Conservation (phyloP, 768 basidiomycete genomes). For the Ramaria sp. region DNA sequence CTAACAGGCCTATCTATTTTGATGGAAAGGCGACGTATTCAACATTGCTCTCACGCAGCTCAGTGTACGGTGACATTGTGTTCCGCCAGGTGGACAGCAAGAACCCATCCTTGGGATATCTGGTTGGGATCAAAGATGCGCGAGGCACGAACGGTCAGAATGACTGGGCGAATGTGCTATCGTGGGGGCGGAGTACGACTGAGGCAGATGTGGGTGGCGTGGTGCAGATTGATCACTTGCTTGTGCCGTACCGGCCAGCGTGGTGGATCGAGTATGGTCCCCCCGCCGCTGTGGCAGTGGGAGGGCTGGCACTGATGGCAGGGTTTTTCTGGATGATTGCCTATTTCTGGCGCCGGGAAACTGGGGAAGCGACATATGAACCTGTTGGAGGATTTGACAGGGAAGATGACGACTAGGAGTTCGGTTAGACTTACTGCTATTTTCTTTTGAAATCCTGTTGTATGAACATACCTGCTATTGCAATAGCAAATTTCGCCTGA, state of each 20-base stretch:
- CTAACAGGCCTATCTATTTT: constrained; percentile 63
- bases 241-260: constrained; percentile 77
- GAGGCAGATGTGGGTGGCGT: constrained; percentile 75
- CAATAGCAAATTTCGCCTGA: not conserved
- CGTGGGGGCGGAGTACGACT: constrained; percentile 70
- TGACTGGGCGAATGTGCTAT: constrained; percentile 55
- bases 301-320: constrained; percentile 52
- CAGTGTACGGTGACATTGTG: constrained; percentile 72
- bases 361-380: constrained; percentile 82
- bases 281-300: constrained; percentile 47
- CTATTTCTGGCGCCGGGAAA: constrained; percentile 60
- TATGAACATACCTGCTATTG: not conserved
- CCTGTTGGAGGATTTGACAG: constrained; percentile 71
- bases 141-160: constrained; percentile 49
- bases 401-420: constrained; percentile 12
- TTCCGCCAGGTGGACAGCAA: constrained; percentile 45
- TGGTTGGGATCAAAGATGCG: constrained; percentile 67
- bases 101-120: constrained; percentile 33
- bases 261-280: constrained; percentile 76
- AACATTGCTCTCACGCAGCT: constrained; percentile 59
- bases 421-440: not conserved
- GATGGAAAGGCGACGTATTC: constrained; percentile 62
- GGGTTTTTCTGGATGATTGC: constrained; percentile 65
- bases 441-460: not conserved
- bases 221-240: constrained; percentile 71